phyloP scores from a whole-genome alignment of 768 basidiomycete species.

The Pisolithus microcarpus region DNA sequence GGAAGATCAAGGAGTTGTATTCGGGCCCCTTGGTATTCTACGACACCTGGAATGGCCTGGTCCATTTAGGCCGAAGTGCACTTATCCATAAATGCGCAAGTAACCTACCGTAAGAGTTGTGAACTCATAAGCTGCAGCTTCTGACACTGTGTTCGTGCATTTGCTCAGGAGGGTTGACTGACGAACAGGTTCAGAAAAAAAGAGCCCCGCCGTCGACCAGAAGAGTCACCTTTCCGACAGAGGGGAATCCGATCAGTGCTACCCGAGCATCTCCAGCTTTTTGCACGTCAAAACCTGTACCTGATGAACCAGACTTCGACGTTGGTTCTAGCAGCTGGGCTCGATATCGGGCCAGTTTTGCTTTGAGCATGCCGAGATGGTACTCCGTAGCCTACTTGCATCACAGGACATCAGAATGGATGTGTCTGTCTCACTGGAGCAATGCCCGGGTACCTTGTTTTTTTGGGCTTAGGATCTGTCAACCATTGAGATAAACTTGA shows the following conservation, averaged over 20 bases:
- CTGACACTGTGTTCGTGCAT: constrained; percentile 84
- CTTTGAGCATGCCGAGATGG: constrained; percentile 88
- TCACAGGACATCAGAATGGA: constrained; percentile 8
- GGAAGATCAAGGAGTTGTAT: constrained; percentile 95
- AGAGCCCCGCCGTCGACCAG: not conserved
- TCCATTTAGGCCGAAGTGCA: not conserved
- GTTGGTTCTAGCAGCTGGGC: constrained; percentile 91
- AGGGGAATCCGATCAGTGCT: constrained; percentile 92
- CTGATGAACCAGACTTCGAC: constrained; percentile 71
- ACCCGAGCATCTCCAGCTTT: constrained; percentile 85
- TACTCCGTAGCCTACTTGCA: constrained; percentile 77
- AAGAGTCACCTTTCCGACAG: constrained; percentile 70
- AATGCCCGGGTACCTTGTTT: constrained; percentile 62
- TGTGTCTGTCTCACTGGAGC: constrained; percentile 4
- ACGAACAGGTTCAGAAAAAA: constrained; percentile 5
- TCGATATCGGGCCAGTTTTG: constrained; percentile 90
- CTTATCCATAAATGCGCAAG: not conserved
- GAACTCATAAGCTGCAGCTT: constrained; percentile 91
- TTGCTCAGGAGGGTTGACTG: constrained; percentile 90
- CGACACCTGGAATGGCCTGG: constrained; percentile 93
- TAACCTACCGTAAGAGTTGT: constrained; percentile 70
- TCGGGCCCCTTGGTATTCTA: constrained; percentile 89
- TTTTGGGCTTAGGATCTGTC: constrained; percentile 65
- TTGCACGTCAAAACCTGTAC: constrained; percentile 85
- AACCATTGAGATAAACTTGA: constrained; percentile 1